A percentile compares a stretch with the other conserved stretches of the same genome.
Evolutionary conservation across 208 protist species (phyloP).

Genomic region (Crithidia sp.): DNA sequence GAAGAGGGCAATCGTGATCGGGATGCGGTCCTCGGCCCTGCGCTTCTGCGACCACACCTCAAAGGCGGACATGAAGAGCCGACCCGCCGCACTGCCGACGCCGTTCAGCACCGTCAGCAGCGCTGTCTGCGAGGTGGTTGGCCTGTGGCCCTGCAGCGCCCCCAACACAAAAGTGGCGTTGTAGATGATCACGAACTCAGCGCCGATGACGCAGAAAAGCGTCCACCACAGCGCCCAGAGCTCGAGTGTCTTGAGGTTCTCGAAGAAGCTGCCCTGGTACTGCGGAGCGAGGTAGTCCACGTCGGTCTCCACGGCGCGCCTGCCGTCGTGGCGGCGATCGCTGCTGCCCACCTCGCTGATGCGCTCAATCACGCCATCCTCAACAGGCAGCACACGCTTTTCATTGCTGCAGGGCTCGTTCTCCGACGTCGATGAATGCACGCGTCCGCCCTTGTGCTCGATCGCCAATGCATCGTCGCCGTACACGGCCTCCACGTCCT

Average conservation of each 20-base stretch:
- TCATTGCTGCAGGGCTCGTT: constrained; percentile 9
- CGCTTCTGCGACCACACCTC: constrained; percentile 57
- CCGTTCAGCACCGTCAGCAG: constrained; percentile 58
- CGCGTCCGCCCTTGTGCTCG: neutral
- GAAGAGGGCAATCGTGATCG: constrained; percentile 53
- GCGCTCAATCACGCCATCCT: neutral
- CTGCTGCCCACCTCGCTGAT: neutral
- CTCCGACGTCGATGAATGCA: neutral
- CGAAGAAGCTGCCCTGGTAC: constrained; percentile 57
- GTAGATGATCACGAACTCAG: constrained; percentile 58
- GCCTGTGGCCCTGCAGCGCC: constrained; percentile 36
- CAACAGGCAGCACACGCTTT: neutral
- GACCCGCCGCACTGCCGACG: constrained; percentile 55
- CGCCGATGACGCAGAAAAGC: constrained; percentile 42
- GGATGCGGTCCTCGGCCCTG: constrained; percentile 49
- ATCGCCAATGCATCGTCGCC: neutral
- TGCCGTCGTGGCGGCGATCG: neutral
- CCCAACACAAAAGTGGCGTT: constrained; percentile 54
- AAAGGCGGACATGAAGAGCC: constrained; percentile 51
- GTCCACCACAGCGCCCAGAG: constrained; percentile 56
- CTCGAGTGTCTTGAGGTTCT: constrained; percentile 36
- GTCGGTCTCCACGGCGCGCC: constrained; percentile 31
- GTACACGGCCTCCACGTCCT: neutral
- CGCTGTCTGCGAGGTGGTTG: constrained; percentile 28
- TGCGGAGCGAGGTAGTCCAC: constrained; percentile 69